Evolutionary conservation across 345 rosid genomes (phyloP).

Genomic region (Dovyalis caffra): DNA sequence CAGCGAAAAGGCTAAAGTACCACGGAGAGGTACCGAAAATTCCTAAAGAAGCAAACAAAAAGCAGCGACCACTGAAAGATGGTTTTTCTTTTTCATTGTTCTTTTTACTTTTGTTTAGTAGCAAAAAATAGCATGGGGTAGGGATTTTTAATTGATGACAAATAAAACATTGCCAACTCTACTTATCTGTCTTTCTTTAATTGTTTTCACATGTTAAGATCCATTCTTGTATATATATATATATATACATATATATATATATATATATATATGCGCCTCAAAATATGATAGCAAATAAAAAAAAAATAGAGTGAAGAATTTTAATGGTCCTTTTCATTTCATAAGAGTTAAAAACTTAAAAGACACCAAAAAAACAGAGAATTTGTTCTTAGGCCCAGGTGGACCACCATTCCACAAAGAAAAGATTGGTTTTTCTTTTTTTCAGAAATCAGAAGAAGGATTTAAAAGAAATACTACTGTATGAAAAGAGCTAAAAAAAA

Average conservation of each 20-base stretch:
- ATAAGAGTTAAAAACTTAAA: not conserved
- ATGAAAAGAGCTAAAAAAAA: not conserved
- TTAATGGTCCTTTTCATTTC: not conserved
- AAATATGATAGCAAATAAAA: not conserved
- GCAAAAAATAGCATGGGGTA: not conserved
- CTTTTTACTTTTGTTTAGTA: too few relatives aligned
- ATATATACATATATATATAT: too few relatives aligned
- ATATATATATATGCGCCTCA: too few relatives aligned
- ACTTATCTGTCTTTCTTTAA: not conserved
- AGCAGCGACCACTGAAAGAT: not conserved
- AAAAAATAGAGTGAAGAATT: not conserved
- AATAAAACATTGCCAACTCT: not conserved
- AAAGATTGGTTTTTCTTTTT: not conserved
- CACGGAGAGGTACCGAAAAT: constrained; percentile 16
- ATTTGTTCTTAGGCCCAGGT: not conserved
- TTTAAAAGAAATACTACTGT: not conserved
- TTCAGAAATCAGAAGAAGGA: not conserved
- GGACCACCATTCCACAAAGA: not conserved
- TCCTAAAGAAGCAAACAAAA: not conserved
- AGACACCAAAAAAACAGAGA: not conserved
- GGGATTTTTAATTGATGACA: not conserved
- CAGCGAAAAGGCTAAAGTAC: constrained; percentile 10
- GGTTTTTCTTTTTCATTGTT: not conserved
- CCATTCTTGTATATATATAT: too few relatives aligned
- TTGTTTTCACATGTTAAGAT: constrained; percentile 7